A percentile compares a stretch with the other conserved stretches of the same genome.
These are phyloP conservation scores for Nitzschia sp. DNA, from an alignment of 108 stramenopile genomes.

Conservation along the genomic window DNA sequence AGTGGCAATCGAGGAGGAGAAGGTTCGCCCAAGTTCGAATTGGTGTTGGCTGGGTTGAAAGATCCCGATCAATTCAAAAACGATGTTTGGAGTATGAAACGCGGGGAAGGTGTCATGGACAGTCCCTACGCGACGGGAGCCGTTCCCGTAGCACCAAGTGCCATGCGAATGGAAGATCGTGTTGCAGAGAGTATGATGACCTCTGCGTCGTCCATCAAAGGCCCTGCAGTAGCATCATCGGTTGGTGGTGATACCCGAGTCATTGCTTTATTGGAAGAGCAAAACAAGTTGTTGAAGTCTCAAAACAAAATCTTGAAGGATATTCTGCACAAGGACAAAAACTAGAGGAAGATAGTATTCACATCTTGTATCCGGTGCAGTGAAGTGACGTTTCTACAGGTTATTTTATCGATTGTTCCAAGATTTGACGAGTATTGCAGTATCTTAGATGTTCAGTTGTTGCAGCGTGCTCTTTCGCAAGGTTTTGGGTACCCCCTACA, in stretches of 20 bases:
- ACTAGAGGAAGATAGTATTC: too few relatives aligned
- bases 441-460: too few relatives aligned
- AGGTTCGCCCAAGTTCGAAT: slow-evolving; percentile 24
- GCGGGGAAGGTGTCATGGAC: slow-evolving; percentile 3
- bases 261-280: background rate
- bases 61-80: slow-evolving; percentile 37
- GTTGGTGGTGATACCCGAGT: background rate
- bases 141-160: background rate
- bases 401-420: too few relatives aligned
- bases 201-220: background rate
- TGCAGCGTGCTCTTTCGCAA: too few relatives aligned
- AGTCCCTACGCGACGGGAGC: background rate
- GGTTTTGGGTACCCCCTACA: too few relatives aligned
- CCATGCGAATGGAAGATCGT: background rate
- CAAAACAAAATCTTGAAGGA: background rate
- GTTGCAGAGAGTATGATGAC: background rate
- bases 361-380: too few relatives aligned
- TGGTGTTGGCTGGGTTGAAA: slow-evolving; percentile 30
- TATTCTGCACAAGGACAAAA: background rate
- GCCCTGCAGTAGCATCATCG: background rate
- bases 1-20: slow-evolving; percentile 6
- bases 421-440: too few relatives aligned
- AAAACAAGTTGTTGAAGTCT: background rate
- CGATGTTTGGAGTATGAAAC: slow-evolving; percentile 46
- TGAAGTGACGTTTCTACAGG: too few relatives aligned